Evolutionary conservation across 1,284 basidiomycete genomes (phyloP), one percentile per base, ranked within the genome.

Genomic region (Ganoderma sinense): DNA sequence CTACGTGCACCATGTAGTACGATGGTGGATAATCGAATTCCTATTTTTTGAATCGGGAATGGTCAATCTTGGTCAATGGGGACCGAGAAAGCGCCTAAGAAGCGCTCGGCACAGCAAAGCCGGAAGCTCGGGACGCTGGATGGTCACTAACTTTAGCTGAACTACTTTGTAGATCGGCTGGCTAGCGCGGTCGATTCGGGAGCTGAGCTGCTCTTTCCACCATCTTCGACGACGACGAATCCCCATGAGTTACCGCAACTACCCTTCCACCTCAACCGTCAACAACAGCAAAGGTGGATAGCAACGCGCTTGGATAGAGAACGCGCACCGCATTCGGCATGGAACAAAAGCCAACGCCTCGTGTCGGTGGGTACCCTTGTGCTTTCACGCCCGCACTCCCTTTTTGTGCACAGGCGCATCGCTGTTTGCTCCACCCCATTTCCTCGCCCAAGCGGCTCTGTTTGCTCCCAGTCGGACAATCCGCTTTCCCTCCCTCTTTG

Each of bases 381-480:
- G 6, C 29, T 56, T 39, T 36, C 56, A 59, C 33, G 14, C 55
- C 55, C 26, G 29, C 55, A 56, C 36, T 56, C 65, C 63, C 70
- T 33, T 74, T 74, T 74, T 72, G 70, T 73, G 69, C 70, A 40
- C 67, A 67, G 45, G 55, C 62, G 48, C 51, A 63, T 45, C 56
- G 53, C 26, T 39, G 8, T 55, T 20, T 58, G 45, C 70, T 55
- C 67, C 73, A 70, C 67, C 65, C 65, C 67, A 65, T 60, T 64
- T 62, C 70, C 71, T 67, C 67, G 55, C 65, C 63, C 67, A 65
- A 67, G 61, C 72, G 60, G 59, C 63, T 69, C 67, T 64, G 59
- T 41, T 36, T 2, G 1, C 36, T 36, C 36, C 16, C 7, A 58
- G 65, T n/a, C 41, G n/a, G 33, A n/a, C 62, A 39, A 13, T 33